Evolutionary conservation across 257 asterid genomes (phyloP).

Genomic region (Schizonepeta tenuifolia): DNA sequence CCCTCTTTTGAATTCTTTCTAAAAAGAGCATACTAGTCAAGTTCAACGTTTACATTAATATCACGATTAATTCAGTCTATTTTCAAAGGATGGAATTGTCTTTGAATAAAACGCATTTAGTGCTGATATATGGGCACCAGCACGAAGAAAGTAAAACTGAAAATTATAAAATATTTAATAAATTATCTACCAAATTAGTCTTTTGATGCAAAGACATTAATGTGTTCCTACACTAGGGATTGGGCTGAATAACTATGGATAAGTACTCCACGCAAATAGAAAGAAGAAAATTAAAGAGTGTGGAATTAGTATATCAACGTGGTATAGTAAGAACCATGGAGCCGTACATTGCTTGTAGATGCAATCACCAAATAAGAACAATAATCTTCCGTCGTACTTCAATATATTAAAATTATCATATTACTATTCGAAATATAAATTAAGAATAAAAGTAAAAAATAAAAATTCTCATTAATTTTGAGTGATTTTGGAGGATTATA

Average conservation of each 20-base stretch:
- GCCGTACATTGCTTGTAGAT: neutral
- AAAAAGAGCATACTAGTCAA: too few relatives aligned
- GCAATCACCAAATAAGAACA: slow-evolving; percentile 22
- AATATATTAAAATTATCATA: too few relatives aligned
- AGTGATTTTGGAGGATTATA: too few relatives aligned
- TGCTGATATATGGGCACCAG: neutral
- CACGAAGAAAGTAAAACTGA: neutral
- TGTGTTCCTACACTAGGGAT: neutral
- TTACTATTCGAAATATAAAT: too few relatives aligned
- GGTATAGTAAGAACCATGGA: slow-evolving; percentile 19
- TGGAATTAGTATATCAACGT: slow-evolving; percentile 37
- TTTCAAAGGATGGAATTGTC: too few relatives aligned
- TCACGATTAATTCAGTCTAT: too few relatives aligned
- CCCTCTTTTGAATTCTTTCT: too few relatives aligned
- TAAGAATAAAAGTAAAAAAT: too few relatives aligned
- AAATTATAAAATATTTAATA: neutral
- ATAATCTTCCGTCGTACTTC: neutral
- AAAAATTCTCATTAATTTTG: too few relatives aligned
- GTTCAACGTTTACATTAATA: too few relatives aligned
- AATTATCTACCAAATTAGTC: neutral
- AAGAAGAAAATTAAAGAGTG: slow-evolving; percentile 25
- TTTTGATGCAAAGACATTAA: neutral
- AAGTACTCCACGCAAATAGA: slow-evolving; percentile 33
- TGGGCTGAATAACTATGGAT: slow-evolving; percentile 14
- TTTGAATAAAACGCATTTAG: neutral